Evolutionary conservation across 2,329 filamentous ascomycete species (phyloP).

Genomic region (Zopfia rhizophila): DNA sequence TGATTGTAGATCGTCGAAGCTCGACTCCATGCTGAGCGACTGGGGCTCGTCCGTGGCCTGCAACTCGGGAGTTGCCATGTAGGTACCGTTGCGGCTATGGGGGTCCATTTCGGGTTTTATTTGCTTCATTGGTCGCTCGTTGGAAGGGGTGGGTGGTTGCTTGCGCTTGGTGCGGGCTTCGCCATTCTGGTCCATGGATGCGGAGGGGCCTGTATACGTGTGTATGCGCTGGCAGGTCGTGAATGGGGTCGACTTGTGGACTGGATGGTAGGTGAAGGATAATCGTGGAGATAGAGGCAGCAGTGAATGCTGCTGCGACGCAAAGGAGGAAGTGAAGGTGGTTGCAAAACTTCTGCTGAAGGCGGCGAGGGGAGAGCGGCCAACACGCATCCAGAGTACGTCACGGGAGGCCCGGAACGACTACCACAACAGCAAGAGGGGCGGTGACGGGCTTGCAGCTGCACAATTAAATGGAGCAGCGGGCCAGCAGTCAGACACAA

Average conservation of each 20-base stretch:
- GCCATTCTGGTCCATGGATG: conserved; percentile 61
- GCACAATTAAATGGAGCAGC: no score
- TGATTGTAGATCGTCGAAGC: conserved; percentile 54
- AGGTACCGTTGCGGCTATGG: conserved; percentile 50
- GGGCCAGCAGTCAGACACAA: no score
- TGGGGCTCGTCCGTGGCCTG: conserved; percentile 27
- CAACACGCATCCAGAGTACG: conserved; percentile 38
- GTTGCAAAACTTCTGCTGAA: conserved; percentile 40
- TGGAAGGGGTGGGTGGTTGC: conserved; percentile 60
- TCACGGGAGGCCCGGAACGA: conserved; percentile 6
- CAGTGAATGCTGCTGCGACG: conserved; percentile 13
- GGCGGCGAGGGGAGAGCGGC: conserved; percentile 40
- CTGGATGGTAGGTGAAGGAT: conserved; percentile 7
- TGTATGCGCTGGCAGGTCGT: conserved; percentile 4
- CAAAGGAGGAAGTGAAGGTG: conserved; percentile 12
- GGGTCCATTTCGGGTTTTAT: conserved; percentile 59
- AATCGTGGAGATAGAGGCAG: no score
- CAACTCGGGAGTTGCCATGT: conserved; percentile 32
- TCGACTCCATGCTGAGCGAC: conserved; percentile 46
- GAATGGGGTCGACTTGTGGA: conserved; percentile 11
- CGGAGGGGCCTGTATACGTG: not conserved
- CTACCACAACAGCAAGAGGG: conserved; percentile 16
- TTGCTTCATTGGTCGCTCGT: conserved; percentile 66
- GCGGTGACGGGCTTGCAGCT: not conserved
- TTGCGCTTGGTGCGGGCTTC: conserved; percentile 65